phyloP scores from a whole-genome alignment of 768 basidiomycete genomes.

The Lactifluus pinguis region DNA sequence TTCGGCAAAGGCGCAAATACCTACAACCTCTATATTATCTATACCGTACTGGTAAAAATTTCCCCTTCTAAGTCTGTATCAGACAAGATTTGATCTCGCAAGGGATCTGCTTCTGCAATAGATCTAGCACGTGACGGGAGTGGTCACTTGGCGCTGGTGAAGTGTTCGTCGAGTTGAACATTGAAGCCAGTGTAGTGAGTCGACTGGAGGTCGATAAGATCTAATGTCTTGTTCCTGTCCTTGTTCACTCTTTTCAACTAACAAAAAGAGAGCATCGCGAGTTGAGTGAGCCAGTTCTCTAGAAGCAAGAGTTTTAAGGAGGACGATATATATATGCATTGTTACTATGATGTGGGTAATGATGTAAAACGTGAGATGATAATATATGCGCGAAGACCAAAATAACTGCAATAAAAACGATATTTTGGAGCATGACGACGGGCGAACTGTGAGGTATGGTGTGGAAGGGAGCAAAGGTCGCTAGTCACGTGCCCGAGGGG shows the following conservation, averaged over 20 bases:
- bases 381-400: neutral
- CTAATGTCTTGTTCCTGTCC: neutral
- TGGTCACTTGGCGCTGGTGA: too few relatives aligned
- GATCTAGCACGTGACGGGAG: neutral
- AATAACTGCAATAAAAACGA: conserved; percentile 7
- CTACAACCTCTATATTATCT: too few relatives aligned
- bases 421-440: neutral
- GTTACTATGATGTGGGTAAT: neutral
- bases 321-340: conserved; percentile 4
- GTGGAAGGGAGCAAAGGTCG: neutral
- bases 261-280: neutral
- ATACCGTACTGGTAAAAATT: too few relatives aligned
- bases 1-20: too few relatives aligned
- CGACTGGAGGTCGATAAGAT: neutral
- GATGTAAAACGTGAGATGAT: neutral
- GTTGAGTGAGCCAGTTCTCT: neutral
- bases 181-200: neutral
- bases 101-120: too few relatives aligned
- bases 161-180: neutral
- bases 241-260: neutral
- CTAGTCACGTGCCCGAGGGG: neutral
- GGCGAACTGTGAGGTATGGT: neutral
- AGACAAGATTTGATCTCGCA: too few relatives aligned
- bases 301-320: neutral
- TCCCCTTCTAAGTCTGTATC: too few relatives aligned